Conservation (phyloP, 2,329 filamentous ascomycete genomes). For the Ophiostoma ulmi region DNA sequence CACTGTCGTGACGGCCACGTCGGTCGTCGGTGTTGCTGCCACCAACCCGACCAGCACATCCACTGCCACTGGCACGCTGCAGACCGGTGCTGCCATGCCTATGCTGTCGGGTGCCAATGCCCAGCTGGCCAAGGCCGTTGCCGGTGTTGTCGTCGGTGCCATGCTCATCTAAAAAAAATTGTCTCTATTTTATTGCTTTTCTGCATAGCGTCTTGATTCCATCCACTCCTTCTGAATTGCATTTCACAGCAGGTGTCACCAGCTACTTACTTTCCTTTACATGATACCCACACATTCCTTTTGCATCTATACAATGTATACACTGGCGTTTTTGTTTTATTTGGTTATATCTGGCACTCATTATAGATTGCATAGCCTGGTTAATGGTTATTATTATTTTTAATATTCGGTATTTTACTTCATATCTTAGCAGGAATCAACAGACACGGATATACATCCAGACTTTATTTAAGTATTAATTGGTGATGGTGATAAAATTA, state of each 20-base stretch:
- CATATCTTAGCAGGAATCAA: neutral
- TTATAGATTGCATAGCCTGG: neutral
- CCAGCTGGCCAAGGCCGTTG: constrained; percentile 25
- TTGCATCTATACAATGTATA: constrained; percentile 26
- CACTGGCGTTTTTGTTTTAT: constrained; percentile 20
- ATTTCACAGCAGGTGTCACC: constrained; percentile 13
- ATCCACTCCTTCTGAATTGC: constrained; percentile 14
- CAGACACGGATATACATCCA: neutral
- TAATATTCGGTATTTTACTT: neutral
- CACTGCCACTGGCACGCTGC: constrained; percentile 34
- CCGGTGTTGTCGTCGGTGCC: constrained; percentile 26
- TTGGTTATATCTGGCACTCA: neutral
- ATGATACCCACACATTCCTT: constrained; percentile 25
- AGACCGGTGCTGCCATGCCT: constrained; percentile 30
- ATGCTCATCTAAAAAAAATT: constrained; percentile 25
- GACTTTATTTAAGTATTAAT: neutral
- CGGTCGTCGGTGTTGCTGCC: constrained; percentile 42
- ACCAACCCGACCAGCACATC: constrained; percentile 31
- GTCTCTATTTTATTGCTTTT: neutral
- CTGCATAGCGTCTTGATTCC: constrained; percentile 15
- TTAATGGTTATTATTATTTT: neutral
- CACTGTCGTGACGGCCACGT: constrained; percentile 46
- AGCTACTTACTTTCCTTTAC: constrained; percentile 14
- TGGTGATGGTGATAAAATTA: neutral
- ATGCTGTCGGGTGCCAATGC: constrained; percentile 12